Conservation (phyloP, 768 basidiomycete species). For the Boletus edulis region DNA sequence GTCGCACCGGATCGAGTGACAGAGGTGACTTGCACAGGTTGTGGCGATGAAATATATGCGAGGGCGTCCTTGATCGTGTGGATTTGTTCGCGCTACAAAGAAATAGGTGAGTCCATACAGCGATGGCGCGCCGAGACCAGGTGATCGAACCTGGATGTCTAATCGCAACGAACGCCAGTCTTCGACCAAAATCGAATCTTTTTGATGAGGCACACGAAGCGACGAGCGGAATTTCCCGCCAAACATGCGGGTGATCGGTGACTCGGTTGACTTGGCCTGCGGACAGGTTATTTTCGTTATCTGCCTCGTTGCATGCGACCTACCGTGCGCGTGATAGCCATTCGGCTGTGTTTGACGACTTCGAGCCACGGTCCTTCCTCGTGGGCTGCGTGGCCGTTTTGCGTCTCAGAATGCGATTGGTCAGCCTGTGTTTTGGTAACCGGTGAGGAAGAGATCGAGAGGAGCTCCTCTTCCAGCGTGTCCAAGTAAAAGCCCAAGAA, state of each 20-base stretch:
- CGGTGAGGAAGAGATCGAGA: conserved; percentile 58
- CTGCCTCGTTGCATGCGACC: conserved; percentile 28
- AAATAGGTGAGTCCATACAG: neutral
- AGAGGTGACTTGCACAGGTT: conserved; percentile 70
- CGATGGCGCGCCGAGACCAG: neutral
- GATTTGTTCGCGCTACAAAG: conserved; percentile 62
- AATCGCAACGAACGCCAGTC: conserved; percentile 88
- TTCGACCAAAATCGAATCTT: conserved; percentile 85
- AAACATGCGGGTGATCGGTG: conserved; percentile 89
- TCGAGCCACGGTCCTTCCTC: conserved; percentile 86
- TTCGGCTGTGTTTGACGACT: conserved; percentile 86
- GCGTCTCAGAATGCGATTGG: conserved; percentile 6
- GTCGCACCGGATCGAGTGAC: conserved; percentile 53
- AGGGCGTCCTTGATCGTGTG: conserved; percentile 83
- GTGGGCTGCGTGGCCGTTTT: conserved; percentile 20
- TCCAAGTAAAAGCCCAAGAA: conserved; percentile 98
- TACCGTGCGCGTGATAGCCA: conserved; percentile 76
- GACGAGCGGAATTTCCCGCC: conserved; percentile 90
- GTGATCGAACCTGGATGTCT: conserved; percentile 72
- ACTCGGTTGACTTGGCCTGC: conserved; percentile 77
- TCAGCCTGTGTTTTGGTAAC: conserved; percentile 36
- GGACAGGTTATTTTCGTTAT: neutral
- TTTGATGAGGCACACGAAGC: conserved; percentile 74
- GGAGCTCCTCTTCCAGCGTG: conserved; percentile 88
- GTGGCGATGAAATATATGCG: conserved; percentile 70